Evolutionary conservation across 306 rosid species (phyloP).

Genomic region (Abrus precatorius): DNA sequence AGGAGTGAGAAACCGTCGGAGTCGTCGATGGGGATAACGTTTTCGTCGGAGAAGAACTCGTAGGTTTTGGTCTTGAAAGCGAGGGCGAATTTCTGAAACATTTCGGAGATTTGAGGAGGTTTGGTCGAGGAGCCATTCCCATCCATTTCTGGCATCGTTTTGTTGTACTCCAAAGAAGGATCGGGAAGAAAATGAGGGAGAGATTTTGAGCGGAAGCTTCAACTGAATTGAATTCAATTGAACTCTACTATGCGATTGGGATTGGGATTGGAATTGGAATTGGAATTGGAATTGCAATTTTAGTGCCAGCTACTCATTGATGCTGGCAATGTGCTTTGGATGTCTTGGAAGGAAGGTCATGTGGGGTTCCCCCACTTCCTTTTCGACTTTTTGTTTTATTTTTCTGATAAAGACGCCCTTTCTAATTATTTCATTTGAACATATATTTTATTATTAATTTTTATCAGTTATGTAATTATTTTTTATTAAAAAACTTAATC

Average conservation of each 20-base stretch:
- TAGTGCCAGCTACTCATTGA: background rate
- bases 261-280: too few species aligned
- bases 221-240: slow-evolving; percentile 31
- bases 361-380: slow-evolving; percentile 31
- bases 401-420: too few species aligned
- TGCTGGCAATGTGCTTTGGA: slow-evolving; percentile 46
- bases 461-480: too few species aligned
- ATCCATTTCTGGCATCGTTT: slow-evolving; percentile 69
- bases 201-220: background rate
- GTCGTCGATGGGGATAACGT: slow-evolving; percentile 63
- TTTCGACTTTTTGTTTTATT: background rate
- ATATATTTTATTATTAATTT: too few species aligned
- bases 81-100: slow-evolving; percentile 93
- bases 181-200: background rate
- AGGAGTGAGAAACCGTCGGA: slow-evolving; percentile 80
- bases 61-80: slow-evolving; percentile 93
- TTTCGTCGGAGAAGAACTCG: slow-evolving; percentile 86
- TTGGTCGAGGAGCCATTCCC: slow-evolving; percentile 61
- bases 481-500: too few species aligned
- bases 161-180: slow-evolving; percentile 24
- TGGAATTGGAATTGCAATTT: too few species aligned
- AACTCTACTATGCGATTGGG: background rate
- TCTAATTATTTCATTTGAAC: too few species aligned
- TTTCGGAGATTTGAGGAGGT: slow-evolving; percentile 95
- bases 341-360: slow-evolving; percentile 47